Evolutionary conservation across 2,329 filamentous ascomycete genomes (phyloP).

Genomic region (Fusarium nygamai): DNA sequence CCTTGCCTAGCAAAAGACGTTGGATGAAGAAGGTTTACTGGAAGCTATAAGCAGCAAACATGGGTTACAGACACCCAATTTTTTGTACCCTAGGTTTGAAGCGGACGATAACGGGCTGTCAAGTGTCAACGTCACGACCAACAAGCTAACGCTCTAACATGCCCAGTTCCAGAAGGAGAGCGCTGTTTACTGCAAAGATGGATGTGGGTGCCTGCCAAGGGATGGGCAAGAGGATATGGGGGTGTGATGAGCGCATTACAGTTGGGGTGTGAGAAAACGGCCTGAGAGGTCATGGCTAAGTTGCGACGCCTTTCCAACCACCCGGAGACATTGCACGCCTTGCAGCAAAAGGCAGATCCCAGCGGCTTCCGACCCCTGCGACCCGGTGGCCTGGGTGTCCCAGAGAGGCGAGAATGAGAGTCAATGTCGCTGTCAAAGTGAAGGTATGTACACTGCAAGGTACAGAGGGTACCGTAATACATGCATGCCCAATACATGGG

Average conservation of each 20-base stretch:
- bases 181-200: slow-evolving; percentile 17
- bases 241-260: background rate
- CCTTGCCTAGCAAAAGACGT: slow-evolving; percentile 3
- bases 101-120: slow-evolving; percentile 12
- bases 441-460: background rate
- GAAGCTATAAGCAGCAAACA: slow-evolving; percentile 8
- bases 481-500: background rate
- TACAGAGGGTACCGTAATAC: slow-evolving; percentile 11
- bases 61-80: background rate
- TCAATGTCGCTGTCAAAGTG: background rate
- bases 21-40: slow-evolving; percentile 10
- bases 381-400: slow-evolving; percentile 37
- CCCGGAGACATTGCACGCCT: slow-evolving; percentile 30
- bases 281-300: slow-evolving; percentile 6
- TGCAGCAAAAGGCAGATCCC: slow-evolving; percentile 30
- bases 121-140: slow-evolving; percentile 30
- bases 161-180: slow-evolving; percentile 17
- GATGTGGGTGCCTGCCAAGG: slow-evolving; percentile 21
- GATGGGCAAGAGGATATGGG: slow-evolving; percentile 16
- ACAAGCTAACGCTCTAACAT: slow-evolving; percentile 16
- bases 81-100: slow-evolving; percentile 1
- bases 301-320: slow-evolving; percentile 31
- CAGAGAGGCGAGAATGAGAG: slow-evolving; percentile 15
- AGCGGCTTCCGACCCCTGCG: slow-evolving; percentile 34
- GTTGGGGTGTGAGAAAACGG: slow-evolving; percentile 21